A percentile compares a stretch with the other conserved stretches of the same genome.
Evolutionary conservation across 768 basidiomycete genomes (phyloP).

Genomic region (Lactarius sanguifluus): DNA sequence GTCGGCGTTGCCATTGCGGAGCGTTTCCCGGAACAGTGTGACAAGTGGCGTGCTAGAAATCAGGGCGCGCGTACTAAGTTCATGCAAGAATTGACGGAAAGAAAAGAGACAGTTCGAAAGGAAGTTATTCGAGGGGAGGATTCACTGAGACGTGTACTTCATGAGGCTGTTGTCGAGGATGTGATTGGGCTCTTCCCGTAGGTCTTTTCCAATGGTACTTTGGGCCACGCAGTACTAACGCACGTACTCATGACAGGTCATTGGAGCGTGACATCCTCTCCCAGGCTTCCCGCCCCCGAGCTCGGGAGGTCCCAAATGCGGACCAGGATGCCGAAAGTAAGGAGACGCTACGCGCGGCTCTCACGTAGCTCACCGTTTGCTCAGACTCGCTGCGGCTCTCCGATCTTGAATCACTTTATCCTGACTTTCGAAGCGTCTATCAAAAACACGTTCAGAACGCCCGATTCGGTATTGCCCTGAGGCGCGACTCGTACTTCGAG

Average conservation of each 20-base stretch:
- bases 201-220: neutral
- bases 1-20: neutral
- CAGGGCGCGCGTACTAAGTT: neutral
- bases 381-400: conserved; percentile 3
- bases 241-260: conserved; percentile 1
- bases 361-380: neutral
- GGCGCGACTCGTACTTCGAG: conserved; percentile 6
- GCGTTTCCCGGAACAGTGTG: conserved; percentile 12
- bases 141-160: conserved; percentile 10
- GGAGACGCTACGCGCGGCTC: neutral
- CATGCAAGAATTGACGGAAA: neutral
- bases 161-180: conserved; percentile 8
- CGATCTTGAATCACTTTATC: conserved; percentile 16
- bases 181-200: conserved; percentile 17
- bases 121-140: neutral
- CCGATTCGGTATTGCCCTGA: neutral
- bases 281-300: neutral
- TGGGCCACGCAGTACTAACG: neutral
- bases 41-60: neutral
- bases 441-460: conserved; percentile 7
- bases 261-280: conserved; percentile 9
- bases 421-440: conserved; percentile 1
- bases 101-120: neutral
- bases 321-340: conserved; percentile 2
- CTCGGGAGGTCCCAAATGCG: neutral